These are phyloP conservation scores for Parathielavia appendiculata DNA, from an alignment of 495 filamentous ascomycete species.

Conservation along the genomic window DNA sequence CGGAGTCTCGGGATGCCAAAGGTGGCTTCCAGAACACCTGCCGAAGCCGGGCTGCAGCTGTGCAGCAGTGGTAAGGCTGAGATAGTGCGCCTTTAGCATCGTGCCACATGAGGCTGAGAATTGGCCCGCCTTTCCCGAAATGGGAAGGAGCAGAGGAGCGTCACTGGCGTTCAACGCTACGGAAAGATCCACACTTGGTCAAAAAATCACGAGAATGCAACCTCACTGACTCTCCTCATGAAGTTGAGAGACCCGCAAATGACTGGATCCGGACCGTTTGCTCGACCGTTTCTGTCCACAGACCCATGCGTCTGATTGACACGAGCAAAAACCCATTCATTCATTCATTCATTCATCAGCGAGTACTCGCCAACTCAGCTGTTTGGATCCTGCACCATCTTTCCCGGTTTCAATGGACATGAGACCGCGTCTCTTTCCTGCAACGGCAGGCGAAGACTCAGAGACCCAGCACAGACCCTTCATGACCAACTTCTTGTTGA, in stretches of 20 bases:
- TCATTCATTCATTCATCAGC: too few species aligned
- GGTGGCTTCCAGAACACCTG: conserved; percentile 25
- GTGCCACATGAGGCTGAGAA: conserved; percentile 22
- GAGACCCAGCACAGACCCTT: conserved; percentile 2
- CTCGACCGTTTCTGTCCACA: neutral
- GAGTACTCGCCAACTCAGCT: too few species aligned
- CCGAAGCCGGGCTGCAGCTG: conserved; percentile 24
- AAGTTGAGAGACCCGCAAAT: neutral
- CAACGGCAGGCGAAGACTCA: neutral
- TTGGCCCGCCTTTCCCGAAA: neutral
- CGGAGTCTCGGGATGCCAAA: neutral
- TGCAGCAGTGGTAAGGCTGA: conserved; percentile 30
- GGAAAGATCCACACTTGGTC: too few species aligned
- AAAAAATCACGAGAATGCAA: neutral
- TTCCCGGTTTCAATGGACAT: conserved; percentile 8
- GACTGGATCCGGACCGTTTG: neutral
- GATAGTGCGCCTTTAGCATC: neutral
- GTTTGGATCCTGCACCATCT: too few species aligned
- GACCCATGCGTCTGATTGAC: neutral
- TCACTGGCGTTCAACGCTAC: too few species aligned
- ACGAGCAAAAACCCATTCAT: too few species aligned
- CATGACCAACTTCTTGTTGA: conserved; percentile 6
- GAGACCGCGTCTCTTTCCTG: conserved; percentile 1
- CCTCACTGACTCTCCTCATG: neutral
- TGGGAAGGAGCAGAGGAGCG: too few species aligned